Evolutionary conservation across 352 stramenopile genomes (phyloP), one percentile per base, ranked within the genome.

Genomic region (Globisporangium irregulare): DNA sequence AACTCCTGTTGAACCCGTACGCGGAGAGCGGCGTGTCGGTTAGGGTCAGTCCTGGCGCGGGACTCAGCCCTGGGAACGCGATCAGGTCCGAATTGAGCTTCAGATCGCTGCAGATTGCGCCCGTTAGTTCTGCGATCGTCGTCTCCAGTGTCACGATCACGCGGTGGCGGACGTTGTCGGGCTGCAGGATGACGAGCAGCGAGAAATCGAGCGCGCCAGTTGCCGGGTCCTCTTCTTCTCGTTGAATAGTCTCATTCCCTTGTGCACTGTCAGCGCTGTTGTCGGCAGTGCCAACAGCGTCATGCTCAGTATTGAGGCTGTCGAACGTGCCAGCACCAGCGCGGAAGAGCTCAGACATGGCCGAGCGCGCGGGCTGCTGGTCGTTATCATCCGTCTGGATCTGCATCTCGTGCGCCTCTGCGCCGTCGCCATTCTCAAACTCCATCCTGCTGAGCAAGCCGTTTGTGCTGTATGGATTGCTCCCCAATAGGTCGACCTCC

Each of bases 141-240:
- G 68, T 82, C 8, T 81, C 67, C 1, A 73, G 51, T 9, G 80
- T 87, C 38, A 84, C 86, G 8, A 78, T 67, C 58, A 96, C 79
- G 38, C 77, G 76, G 67, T 95, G 87, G 36, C 86, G 74, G 43
- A 95, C 86, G 22, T 84, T 86, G 27, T 95, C 84, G 14, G 87
- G 87, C 66, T 94, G 81, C 20, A 96, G 62, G 24, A 93, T 68
- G 24, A 96, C 74, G 0, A 92, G 72, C 15, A 94, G 60, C 34
- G 76, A 74, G 63, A 90, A 93, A 41, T 89, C 77, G 29, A 55
- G 43, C n/a, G 56, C 18, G 25, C 38, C 25, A 1, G 27, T 41
- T 10, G 55, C 51, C 7, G 61, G 61, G 29, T 72, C 64, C 1
- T 22, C 60, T 15, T 46, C 59, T 20, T 20, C 24, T 20, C 14